Evolutionary conservation across 345 rosid species (phyloP), one percentile per base, ranked within the genome.

Genomic region (Eucalyptus erythrocorys): DNA sequence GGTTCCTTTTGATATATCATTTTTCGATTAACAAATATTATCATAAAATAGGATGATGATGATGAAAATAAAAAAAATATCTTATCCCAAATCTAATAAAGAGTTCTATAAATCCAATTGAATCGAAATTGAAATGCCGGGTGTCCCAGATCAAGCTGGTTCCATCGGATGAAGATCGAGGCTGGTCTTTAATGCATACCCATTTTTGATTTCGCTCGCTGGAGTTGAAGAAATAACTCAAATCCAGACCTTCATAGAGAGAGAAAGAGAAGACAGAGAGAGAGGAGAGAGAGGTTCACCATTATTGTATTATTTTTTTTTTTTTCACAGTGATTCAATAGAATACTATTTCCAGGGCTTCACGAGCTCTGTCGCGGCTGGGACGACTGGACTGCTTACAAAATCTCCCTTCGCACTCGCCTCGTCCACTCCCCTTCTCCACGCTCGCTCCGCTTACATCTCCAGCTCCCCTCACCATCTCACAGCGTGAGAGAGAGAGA

Each of bases 11-110:
- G 30, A 22, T 24, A 1, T 24, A 0, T 55, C 10, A 55, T 9
- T 22, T 55, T 21, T 0, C 0, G 0, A 55, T 1, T 4, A 1
- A 9, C 5, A 55, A 4, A 55, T 24, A 4, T 24, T 10, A 24
- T 55, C 1, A 2, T 10, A 55, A 55, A 26, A 1, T 24, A 1
- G 0, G 30, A 55, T 11, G 3, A 22, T 55, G 3, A 0, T 1
- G 0, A 51, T 51, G 57, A 51, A 51, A 51, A 51, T 51, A 26
- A 51, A 51, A 51, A 0, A 10, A 21, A 51, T 21, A 51, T 51
- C 57, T 51, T 26, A 51, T 2, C 61, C 30, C 13, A 2, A 55
- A 55, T 55, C 61, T 55, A 55, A 26, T 24, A 55, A 10, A 4
- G 61, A 55, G 61, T 55, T 9, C 27, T 55, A 24, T 24, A 55